A percentile compares a stretch with the other conserved stretches of the same genome.
Evolutionary conservation across 768 basidiomycete species (phyloP).

Genomic region (Dictyophora rubrovolvata): DNA sequence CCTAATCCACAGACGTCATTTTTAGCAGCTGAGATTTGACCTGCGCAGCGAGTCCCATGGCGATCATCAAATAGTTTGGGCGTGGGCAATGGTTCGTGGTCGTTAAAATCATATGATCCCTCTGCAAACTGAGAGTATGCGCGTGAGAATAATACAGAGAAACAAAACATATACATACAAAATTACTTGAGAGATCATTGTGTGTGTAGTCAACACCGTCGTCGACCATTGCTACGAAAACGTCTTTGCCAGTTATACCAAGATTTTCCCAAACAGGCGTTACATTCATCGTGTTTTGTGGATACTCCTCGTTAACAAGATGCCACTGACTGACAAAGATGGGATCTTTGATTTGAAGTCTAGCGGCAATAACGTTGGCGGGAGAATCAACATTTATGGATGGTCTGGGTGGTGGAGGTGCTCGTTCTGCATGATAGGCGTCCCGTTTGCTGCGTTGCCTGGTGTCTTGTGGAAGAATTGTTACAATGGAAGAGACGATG

Average conservation of each 20-base stretch:
- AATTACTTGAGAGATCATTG: constrained; percentile 81
- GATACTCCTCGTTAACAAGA: constrained; percentile 76
- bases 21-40: constrained; percentile 87
- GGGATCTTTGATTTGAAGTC: constrained; percentile 70
- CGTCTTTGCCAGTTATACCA: constrained; percentile 78
- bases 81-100: constrained; percentile 77
- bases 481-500: constrained; percentile 46
- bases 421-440: constrained; percentile 18
- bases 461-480: constrained; percentile 53
- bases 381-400: constrained; percentile 22
- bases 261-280: constrained; percentile 76
- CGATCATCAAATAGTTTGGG: constrained; percentile 86
- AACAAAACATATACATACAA: constrained; percentile 46
- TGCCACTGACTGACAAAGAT: constrained; percentile 88
- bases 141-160: not conserved
- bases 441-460: constrained; percentile 58
- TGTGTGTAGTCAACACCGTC: constrained; percentile 90
- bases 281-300: constrained; percentile 86
- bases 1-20: constrained; percentile 94
- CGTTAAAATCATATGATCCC: constrained; percentile 94
- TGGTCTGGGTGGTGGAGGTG: constrained; percentile 48
- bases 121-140: constrained; percentile 63
- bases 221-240: constrained; percentile 85
- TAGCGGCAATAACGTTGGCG: constrained; percentile 35
- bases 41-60: constrained; percentile 96